A percentile compares a stretch with the other conserved stretches of the same genome.
These are phyloP conservation scores for Albatrellus ellisii DNA, from an alignment of 768 basidiomycete genomes.

Conservation along the genomic window DNA sequence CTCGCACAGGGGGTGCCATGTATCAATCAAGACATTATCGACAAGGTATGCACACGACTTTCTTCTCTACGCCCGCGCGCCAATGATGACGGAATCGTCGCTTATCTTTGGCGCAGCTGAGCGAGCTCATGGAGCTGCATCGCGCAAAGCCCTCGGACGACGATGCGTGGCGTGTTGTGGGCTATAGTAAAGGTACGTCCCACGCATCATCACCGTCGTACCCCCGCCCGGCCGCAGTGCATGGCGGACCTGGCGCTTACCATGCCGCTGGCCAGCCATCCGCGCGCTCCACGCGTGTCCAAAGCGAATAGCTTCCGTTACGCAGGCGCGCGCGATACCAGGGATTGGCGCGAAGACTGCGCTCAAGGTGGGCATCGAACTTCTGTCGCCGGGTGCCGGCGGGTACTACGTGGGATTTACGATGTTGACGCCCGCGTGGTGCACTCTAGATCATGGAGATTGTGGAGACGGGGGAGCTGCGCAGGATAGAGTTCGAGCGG, in stretches of 20 bases:
- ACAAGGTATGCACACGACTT: slow-evolving; percentile 34
- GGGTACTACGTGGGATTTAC: background rate
- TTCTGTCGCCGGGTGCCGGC: background rate
- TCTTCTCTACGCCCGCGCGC: background rate
- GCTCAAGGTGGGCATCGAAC: slow-evolving; percentile 34
- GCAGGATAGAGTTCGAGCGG: slow-evolving; percentile 51
- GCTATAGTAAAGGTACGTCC: slow-evolving; percentile 50
- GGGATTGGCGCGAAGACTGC: slow-evolving; percentile 71
- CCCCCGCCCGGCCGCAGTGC: no score
- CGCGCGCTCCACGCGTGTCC: slow-evolving; percentile 41
- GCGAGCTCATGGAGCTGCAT: slow-evolving; percentile 55
- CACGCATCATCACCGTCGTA: no score
- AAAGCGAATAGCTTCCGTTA: slow-evolving; percentile 40
- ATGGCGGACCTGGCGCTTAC: no score
- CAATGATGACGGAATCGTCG: background rate
- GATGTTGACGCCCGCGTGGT: background rate
- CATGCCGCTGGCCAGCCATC: slow-evolving; percentile 30
- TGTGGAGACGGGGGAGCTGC: slow-evolving; percentile 55
- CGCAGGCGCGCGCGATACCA: slow-evolving; percentile 44
- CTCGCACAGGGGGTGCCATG: slow-evolving; percentile 21
- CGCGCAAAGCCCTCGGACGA: slow-evolving; percentile 43
- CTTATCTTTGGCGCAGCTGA: slow-evolving; percentile 39
- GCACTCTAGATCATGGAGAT: slow-evolving; percentile 65
- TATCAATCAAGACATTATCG: slow-evolving; percentile 61
- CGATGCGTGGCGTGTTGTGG: slow-evolving; percentile 54